Evolutionary conservation across 495 filamentous ascomycete genomes (phyloP), one percentile per base, ranked within the genome.

Genomic region (Xanthoparmelia taractica): DNA sequence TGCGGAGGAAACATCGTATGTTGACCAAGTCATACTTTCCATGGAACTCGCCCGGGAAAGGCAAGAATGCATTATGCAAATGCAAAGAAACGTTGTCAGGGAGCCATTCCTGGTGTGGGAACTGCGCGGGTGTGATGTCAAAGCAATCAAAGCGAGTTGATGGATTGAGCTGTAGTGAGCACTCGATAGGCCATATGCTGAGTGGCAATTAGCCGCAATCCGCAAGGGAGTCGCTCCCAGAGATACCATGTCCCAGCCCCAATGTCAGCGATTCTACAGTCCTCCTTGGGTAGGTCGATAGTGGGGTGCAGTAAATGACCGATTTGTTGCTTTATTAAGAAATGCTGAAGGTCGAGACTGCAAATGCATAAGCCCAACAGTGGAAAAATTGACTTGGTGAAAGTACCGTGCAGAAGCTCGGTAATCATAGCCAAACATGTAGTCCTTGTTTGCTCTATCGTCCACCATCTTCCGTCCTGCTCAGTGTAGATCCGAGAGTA

Each of bases 21-120:
- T 77, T 71, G 0, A 77, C 73, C 17, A 77, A 54, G 45, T 76
- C 75, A 41, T 74, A 77, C 25, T 66, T 68, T 13, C 63, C 67
- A 12, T 65, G 55, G 27, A 74, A 69, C 18, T 75, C 68, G 2
- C 38, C 5, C 4, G 74, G 71, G 25, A 66, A 29, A 29, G 50
- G 61, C n/a, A 3, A 12, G 20, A 58, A 41, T 3, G 61, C 52
- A 31, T 66, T 36, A n/a, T 29, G 33, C 7, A 40, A 25, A 31
- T n/a, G 25, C 17, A 66, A 38, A 5, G 33, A 58, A 4, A 64
- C 38, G 33, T 64, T 66, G 6, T 23, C 37, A 18, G 65, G 54
- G 2, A 66, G 61, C 47, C 29, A 43, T 27, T 36, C 50, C 27
- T 58, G 31, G 40, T 25, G 18, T 27, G 65, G 65, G n/a, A 8